phyloP scores from a whole-genome alignment of 2,329 filamentous ascomycete species.

The Neonectria hederae region DNA sequence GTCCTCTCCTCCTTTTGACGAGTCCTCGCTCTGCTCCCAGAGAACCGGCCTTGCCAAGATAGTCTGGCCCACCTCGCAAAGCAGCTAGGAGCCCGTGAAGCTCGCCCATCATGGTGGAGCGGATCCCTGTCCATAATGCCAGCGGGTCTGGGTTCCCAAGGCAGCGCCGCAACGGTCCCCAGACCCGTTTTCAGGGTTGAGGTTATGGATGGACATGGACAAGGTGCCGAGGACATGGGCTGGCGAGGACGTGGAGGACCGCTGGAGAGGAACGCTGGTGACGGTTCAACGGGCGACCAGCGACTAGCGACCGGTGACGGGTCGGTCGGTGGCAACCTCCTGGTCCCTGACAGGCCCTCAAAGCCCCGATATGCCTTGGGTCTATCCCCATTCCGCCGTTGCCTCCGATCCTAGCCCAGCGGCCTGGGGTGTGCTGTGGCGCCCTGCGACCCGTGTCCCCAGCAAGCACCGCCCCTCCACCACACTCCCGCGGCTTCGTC shows the following conservation, averaged over 20 bases:
- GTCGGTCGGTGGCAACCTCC: constrained; percentile 31
- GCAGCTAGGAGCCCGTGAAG: constrained; percentile 26
- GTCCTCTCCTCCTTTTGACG: background rate
- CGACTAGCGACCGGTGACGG: constrained; percentile 17
- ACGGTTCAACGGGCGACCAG: constrained; percentile 24
- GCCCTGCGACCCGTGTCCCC: constrained; percentile 28
- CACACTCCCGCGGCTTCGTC: constrained; percentile 32
- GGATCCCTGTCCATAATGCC: constrained; percentile 22
- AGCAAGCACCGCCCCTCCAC: constrained; percentile 28
- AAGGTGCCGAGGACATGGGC: background rate
- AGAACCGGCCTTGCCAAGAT: constrained; percentile 30
- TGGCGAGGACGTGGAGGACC: background rate
- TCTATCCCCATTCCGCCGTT: constrained; percentile 32
- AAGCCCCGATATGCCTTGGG: constrained; percentile 13
- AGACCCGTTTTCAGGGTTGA: background rate
- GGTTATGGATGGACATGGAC: background rate
- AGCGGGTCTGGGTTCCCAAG: constrained; percentile 29
- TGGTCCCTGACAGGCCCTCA: constrained; percentile 31
- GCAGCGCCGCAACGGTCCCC: background rate
- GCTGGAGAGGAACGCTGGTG: constrained; percentile 5
- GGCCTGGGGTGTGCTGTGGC: constrained; percentile 27
- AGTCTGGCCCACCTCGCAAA: constrained; percentile 28
- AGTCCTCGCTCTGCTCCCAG: background rate
- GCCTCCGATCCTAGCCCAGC: constrained; percentile 10
- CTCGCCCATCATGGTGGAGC: constrained; percentile 35